These are phyloP conservation scores for Trichoderma citrinoviride DNA, from an alignment of 2,329 filamentous ascomycete genomes.

Conservation along the genomic window DNA sequence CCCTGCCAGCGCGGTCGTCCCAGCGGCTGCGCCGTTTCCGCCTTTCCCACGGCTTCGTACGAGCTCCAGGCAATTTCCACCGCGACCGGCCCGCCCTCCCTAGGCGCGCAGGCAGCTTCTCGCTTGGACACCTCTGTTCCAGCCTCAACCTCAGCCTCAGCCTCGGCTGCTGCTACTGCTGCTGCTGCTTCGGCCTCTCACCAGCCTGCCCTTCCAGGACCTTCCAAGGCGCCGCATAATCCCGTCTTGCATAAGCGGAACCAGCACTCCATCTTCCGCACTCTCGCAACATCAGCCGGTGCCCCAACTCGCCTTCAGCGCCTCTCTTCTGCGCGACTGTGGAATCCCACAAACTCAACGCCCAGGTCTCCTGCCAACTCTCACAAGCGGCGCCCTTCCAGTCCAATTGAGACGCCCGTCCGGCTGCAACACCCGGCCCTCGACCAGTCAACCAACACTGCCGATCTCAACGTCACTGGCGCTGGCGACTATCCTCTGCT, in stretches of 20 bases:
- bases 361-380: constrained; percentile 40
- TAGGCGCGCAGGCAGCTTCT: constrained; percentile 32
- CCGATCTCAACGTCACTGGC: constrained; percentile 39
- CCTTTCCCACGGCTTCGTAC: constrained; percentile 51
- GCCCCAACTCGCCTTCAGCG: constrained; percentile 28
- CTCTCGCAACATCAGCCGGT: constrained; percentile 33
- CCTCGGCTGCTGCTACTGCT: background rate
- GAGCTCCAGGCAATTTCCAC: constrained; percentile 33
- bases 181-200: constrained; percentile 25
- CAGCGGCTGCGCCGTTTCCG: constrained; percentile 43
- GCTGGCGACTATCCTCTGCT: constrained; percentile 52
- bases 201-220: constrained; percentile 33
- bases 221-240: constrained; percentile 3
- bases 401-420: constrained; percentile 52
- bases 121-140: constrained; percentile 29
- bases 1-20: constrained; percentile 43
- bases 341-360: constrained; percentile 61
- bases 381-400: constrained; percentile 49
- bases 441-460: constrained; percentile 36
- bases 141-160: constrained; percentile 21
- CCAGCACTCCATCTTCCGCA: constrained; percentile 42
- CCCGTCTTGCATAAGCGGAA: constrained; percentile 8
- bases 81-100: constrained; percentile 29
- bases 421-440: constrained; percentile 48
- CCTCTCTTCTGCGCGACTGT: constrained; percentile 51